Percentiles rank a stretch among this genome's conserved stretches.
phyloP scores from a whole-genome alignment of 2,329 filamentous ascomycete genomes.

The Fusarium sp. region DNA sequence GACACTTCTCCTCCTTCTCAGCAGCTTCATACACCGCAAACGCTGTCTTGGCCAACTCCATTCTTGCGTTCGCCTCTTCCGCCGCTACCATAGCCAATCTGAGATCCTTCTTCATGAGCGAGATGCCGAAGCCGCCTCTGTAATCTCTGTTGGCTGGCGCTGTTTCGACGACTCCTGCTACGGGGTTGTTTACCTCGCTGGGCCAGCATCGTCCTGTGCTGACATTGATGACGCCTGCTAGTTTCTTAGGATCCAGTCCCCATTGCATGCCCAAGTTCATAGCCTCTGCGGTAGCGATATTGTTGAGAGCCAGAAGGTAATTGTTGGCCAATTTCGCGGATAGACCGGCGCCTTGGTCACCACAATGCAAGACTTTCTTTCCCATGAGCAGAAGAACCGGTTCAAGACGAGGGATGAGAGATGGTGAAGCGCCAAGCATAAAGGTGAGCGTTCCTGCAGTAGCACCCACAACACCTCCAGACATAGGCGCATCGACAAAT shows the following conservation, averaged over 20 bases:
- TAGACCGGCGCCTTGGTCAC: conserved; percentile 83
- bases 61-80: conserved; percentile 70
- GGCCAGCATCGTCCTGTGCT: conserved; percentile 98
- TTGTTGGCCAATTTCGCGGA: conserved; percentile 97
- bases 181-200: conserved; percentile 94
- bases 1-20: conserved; percentile 68
- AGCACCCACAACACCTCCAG: conserved; percentile 92
- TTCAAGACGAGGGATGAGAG: conserved; percentile 72
- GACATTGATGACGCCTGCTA: conserved; percentile 89
- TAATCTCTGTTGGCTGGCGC: conserved; percentile 83
- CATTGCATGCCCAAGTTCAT: conserved; percentile 73
- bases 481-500: conserved; percentile 97
- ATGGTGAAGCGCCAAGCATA: conserved; percentile 82
- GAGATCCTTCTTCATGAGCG: conserved; percentile 84
- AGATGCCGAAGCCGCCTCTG: conserved; percentile 79
- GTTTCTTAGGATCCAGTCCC: conserved; percentile 69
- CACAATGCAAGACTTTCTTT: conserved; percentile 85
- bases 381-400: conserved; percentile 85
- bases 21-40: conserved; percentile 75
- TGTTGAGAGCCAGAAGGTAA: conserved; percentile 93
- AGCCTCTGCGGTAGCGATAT: conserved; percentile 76
- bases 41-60: conserved; percentile 73
- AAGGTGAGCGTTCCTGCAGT: conserved; percentile 90
- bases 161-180: conserved; percentile 81
- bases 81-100: conserved; percentile 78